Base-by-base conservation (phyloP, 495 filamentous ascomycete genomes). In the Hypoxylon cercidicola region DNA sequence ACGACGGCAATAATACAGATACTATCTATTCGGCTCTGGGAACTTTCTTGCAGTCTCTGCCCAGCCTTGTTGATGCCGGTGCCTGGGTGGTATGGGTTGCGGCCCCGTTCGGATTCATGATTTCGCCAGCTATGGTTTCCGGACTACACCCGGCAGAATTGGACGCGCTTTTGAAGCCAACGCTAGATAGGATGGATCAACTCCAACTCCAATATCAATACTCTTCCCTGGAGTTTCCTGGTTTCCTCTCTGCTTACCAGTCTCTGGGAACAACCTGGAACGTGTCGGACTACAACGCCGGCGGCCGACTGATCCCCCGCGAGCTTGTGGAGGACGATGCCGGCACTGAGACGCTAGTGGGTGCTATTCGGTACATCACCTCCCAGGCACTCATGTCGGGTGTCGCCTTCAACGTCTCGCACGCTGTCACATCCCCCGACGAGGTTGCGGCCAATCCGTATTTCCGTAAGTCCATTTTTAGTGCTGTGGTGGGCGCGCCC, bases 371-470 rank as follows among this genome's bases (percentile, higher is more conserved):
- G 1, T 10, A 18, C 9, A 64, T 69, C 19, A 37, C 19, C 35
- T 60, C 55, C 9, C 40, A 60, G n/a, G 35, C 60, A 0, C 30
- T 64, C 25, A 56, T 56, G 23, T 47, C 51, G 3, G 55, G 50
- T 8, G 54, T 59, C 11, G 4, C 54, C 12, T 50, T 55, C 54
- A 68, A 68, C 16, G 28, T 63, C 2, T 11, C 39, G 1, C 49
- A 44, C 7, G 16, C 18, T 3, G 43, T 56, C 11, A 53, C 46
- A 2, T 57, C 58, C 20, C 41, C 49, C 6, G 59, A 63, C 11
- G 53, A 68, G 1, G 44, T 58, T 3, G 45, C 60, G 1, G 51
- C 44, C 20, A 57, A 67, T 40, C 64, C 64, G 10, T 61, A 67
- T 25, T 46, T 67, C 20, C 64, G 64, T 0, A 49, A 52, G 4